Percentiles rank a stretch among this genome's conserved stretches.
Evolutionary conservation across 2,329 filamentous ascomycete genomes (phyloP).

Genomic region (Aspergillus melleus): DNA sequence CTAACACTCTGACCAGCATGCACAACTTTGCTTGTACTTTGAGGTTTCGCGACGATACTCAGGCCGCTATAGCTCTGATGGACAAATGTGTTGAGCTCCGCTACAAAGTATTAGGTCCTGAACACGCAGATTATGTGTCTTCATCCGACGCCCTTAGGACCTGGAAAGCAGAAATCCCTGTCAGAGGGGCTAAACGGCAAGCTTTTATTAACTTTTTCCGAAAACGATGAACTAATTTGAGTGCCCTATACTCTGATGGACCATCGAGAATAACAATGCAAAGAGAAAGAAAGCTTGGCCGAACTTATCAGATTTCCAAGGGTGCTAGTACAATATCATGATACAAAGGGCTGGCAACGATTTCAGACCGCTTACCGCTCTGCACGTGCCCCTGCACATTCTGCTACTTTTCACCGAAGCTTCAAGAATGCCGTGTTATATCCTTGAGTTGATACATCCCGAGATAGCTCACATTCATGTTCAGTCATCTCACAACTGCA

Average conservation of each 20-base stretch:
- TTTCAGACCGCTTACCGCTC: too few species aligned
- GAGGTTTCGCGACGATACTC: neutral
- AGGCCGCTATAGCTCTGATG: neutral
- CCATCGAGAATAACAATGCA: neutral
- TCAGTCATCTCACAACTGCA: too few species aligned
- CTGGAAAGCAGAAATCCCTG: conserved; percentile 1
- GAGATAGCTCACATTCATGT: too few species aligned
- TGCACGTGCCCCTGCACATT: too few species aligned
- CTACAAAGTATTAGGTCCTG: neutral
- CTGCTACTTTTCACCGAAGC: too few species aligned
- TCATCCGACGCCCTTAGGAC: neutral
- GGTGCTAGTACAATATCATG: neutral
- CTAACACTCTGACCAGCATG: conserved; percentile 7
- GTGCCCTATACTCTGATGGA: neutral
- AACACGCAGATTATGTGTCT: neutral
- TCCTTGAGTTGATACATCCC: too few species aligned
- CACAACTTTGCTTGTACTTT: conserved; percentile 2
- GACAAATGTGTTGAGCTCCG: neutral
- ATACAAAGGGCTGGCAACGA: neutral
- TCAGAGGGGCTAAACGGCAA: neutral
- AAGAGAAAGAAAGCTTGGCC: neutral
- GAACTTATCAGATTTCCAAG: conserved; percentile 1
- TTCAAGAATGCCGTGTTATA: too few species aligned
- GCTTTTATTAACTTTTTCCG: neutral
- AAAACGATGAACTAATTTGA: neutral